Evolutionary conservation across 2,329 filamentous ascomycete genomes (phyloP).

Genomic region (Fusarium bactridioides): DNA sequence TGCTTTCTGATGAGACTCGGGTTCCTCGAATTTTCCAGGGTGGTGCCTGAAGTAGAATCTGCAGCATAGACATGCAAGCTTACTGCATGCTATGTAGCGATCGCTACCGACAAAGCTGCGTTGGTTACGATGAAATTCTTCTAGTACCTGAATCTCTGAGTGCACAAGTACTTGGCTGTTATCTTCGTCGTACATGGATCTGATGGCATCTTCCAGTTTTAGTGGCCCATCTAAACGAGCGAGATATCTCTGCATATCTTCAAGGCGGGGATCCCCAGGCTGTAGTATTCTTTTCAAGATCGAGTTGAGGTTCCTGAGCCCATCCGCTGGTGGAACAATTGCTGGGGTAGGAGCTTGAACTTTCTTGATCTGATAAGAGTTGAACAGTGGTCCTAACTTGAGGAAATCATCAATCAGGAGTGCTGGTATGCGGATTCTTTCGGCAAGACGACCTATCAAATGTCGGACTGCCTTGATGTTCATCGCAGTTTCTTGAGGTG

Average conservation of each 20-base stretch:
- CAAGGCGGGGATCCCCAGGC: neutral
- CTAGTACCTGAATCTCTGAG: constrained; percentile 47
- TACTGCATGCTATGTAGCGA: constrained; percentile 59
- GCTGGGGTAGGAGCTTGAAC: constrained; percentile 24
- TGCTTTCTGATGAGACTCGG: constrained; percentile 50
- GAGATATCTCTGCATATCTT: constrained; percentile 2
- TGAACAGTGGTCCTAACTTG: constrained; percentile 45
- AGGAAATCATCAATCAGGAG: constrained; percentile 48
- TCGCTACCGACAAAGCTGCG: constrained; percentile 50
- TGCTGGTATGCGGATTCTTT: constrained; percentile 50
- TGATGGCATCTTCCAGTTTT: constrained; percentile 3
- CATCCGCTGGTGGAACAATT: constrained; percentile 38
- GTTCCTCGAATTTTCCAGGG: constrained; percentile 43
- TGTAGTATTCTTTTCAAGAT: constrained; percentile 47
- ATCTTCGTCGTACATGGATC: constrained; percentile 6
- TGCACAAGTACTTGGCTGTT: constrained; percentile 39
- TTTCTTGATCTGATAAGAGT: constrained; percentile 38
- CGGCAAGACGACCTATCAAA: constrained; percentile 55
- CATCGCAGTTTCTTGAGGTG: neutral
- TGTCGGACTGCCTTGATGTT: constrained; percentile 48
- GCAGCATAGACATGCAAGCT: constrained; percentile 60
- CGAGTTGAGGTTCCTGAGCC: constrained; percentile 40
- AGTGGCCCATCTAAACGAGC: neutral
- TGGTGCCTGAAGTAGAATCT: constrained; percentile 54
- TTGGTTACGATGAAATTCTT: constrained; percentile 51